Evolutionary conservation across 495 filamentous ascomycete species (phyloP), one percentile per base, ranked within the genome.

Genomic region (Podospora tetraspora): DNA sequence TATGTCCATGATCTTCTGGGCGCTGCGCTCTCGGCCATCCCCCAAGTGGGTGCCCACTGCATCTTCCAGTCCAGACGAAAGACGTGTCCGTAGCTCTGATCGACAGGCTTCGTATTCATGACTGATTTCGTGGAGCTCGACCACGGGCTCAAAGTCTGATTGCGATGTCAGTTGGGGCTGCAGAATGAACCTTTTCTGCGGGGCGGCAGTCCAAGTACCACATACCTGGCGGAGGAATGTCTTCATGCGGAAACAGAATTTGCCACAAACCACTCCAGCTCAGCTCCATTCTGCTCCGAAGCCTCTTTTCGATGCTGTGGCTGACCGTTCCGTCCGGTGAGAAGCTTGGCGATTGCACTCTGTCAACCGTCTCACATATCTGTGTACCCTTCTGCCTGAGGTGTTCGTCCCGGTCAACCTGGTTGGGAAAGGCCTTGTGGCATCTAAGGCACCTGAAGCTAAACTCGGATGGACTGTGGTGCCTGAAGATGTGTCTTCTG

Each of bases 401-500:
- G 12, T 66, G 64, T 5, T n/a, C 30, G 9, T 27, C 21, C 3
- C 34, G 1, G 25, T 61, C 64, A n/a, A 29, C 29, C 10, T 16
- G 29, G 3, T 12, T 22, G 1, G 57, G n/a, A 59, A 66, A 66
- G 19, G 19, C 34, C 25, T 4, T 11, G 16, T 60, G 64, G 30
- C 64, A 66, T 21, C 64, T n/a, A 10, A 4, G 2, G 21, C 64
- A 66, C 30, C 34, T 60, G 57, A 37, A 60, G 29, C n/a, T 9
- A 2, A 60, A 6, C 11, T 66, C 11, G 1, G 21, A 11, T 10
- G 61, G 64, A 9, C 24, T 16, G 57, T 66, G 64, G 57, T 66
- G 61, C 19, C 43, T 59, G 19, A 30, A 21, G 22, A 66, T 34
- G 29, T 66, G 64, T 21, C 61, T 66, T 43, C 64, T 66, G 27